A percentile compares a stretch with the other conserved stretches of the same genome.
These are phyloP conservation scores for Phytophthora sp. DNA, from an alignment of 352 stramenopile species.

Conservation along the genomic window DNA sequence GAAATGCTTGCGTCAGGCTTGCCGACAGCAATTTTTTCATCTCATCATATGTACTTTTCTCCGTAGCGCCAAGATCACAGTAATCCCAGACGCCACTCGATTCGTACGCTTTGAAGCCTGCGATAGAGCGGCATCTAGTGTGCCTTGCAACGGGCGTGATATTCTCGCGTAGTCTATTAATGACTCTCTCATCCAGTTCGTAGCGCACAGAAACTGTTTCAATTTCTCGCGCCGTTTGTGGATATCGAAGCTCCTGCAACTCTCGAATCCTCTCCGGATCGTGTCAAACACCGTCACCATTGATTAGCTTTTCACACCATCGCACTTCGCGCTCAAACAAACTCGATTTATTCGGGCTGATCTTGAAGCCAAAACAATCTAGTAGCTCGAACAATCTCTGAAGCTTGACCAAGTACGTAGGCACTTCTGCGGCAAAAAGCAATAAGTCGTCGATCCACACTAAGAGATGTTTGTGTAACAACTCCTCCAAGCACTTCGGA, in stretches of 20 bases:
- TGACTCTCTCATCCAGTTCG: not conserved
- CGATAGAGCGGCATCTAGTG: not conserved
- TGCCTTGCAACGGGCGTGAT: not conserved
- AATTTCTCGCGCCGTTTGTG: not conserved
- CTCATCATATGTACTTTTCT: not conserved
- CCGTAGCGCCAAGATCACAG: not conserved
- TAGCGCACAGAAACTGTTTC: too few species aligned
- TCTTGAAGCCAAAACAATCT: constrained; percentile 6
- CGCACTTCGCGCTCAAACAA: not conserved
- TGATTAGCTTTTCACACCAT: not conserved
- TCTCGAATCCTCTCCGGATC: not conserved
- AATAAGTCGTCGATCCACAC: too few species aligned
- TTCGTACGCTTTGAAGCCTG: not conserved
- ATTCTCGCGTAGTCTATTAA: not conserved
- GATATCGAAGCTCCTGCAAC: not conserved
- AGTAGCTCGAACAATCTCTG: not conserved
- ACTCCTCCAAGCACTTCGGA: not conserved
- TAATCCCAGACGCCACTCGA: not conserved
- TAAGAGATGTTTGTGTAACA: not conserved
- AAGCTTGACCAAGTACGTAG: not conserved
- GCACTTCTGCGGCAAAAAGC: not conserved
- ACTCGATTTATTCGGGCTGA: not conserved
- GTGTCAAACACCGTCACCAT: not conserved
- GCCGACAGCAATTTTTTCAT: not conserved
- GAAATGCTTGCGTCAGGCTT: not conserved